Evolutionary conservation across 495 filamentous ascomycete species (phyloP), one percentile per base, ranked within the genome.

Genomic region (Aspergillus cavernicola): DNA sequence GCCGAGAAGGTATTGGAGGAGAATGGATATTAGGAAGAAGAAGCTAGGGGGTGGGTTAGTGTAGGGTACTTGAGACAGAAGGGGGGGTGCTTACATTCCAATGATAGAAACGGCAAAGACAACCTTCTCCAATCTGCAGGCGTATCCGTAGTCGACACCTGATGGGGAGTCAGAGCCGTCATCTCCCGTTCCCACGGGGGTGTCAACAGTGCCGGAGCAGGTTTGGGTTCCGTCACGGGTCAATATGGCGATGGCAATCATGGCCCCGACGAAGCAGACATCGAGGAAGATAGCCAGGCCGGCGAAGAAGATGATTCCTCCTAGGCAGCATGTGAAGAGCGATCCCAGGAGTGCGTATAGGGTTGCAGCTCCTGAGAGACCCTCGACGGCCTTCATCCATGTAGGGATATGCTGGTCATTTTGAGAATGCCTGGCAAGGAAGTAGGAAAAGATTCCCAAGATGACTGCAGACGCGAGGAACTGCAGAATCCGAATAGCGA

Each of bases 31-130:
- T 48, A 84, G 51, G 78, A 88, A 90, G 66, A 90, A 80, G 70
- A 84, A 58, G 29, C 85, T 89, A 26, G 35, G 26, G 15, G 28
- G n/a, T n/a, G n/a, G n/a, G n/a, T n/a, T n/a, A 28, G 24, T 28
- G 6, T 6, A 7, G 39, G 18, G n/a, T 15, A 15, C n/a, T n/a
- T n/a, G n/a, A n/a, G n/a, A n/a, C n/a, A n/a, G n/a, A n/a, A n/a
- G n/a, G 7, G 6, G 22, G 12, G 9, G 9, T 28, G 80, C 87
- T 84, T 75, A 92, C 89, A 87, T 78, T 62, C 77, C 85, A 50
- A 88, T 78, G 53, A 95, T 85, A 0, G 88, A 75, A n/a, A 90
- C 86, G 2, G 85, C 86, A 57, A 96, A 85, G 15, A 70, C 76
- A 13, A 83, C 88, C 48, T 80, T 87, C 67, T 93, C 74, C 59